A percentile compares a stretch with the other conserved stretches of the same genome.
Conservation (phyloP, 331 rosid species). For the Quercus tomentella region DNA sequence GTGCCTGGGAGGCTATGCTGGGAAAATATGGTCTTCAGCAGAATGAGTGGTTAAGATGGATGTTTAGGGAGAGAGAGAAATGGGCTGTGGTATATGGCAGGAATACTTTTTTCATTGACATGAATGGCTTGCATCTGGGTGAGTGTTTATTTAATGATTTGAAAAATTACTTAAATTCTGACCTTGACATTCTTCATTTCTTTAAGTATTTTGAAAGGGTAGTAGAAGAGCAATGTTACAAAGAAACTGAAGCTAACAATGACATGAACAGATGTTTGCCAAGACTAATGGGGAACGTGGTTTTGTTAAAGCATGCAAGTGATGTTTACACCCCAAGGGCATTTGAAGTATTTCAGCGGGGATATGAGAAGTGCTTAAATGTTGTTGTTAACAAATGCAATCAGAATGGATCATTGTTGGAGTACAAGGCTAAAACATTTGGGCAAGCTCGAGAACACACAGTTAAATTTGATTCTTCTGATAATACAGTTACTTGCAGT, state of each 20-base stretch:
- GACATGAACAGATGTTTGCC: slow-evolving; percentile 49
- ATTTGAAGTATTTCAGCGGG: slow-evolving; percentile 60
- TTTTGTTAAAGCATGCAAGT: slow-evolving; percentile 48
- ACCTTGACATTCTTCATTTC: slow-evolving; percentile 42
- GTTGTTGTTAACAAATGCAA: slow-evolving; percentile 43
- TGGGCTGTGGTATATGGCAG: slow-evolving; percentile 51
- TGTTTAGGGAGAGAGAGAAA: slow-evolving; percentile 59
- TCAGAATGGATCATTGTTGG: slow-evolving; percentile 35
- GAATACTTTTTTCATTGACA: slow-evolving; percentile 49
- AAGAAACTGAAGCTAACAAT: slow-evolving; percentile 59
- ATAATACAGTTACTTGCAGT: slow-evolving; percentile 44
- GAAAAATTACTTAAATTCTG: slow-evolving; percentile 32
- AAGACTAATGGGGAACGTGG: slow-evolving; percentile 51
- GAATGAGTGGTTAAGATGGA: slow-evolving; percentile 72
- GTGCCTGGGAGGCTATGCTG: slow-evolving; percentile 54
- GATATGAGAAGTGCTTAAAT: slow-evolving; percentile 52
- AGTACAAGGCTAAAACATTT: slow-evolving; percentile 48
- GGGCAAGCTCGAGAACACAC: slow-evolving; percentile 44
- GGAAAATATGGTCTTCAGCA: slow-evolving; percentile 44
- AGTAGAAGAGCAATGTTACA: slow-evolving; percentile 46
- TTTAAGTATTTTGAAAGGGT: slow-evolving; percentile 51
- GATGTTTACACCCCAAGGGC: slow-evolving; percentile 52
- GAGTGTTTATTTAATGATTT: slow-evolving; percentile 44
- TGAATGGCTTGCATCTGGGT: slow-evolving; percentile 48
- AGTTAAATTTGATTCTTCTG: slow-evolving; percentile 41